Conservation (phyloP, 108 stramenopile species). For the Conticribra weissflogii region DNA sequence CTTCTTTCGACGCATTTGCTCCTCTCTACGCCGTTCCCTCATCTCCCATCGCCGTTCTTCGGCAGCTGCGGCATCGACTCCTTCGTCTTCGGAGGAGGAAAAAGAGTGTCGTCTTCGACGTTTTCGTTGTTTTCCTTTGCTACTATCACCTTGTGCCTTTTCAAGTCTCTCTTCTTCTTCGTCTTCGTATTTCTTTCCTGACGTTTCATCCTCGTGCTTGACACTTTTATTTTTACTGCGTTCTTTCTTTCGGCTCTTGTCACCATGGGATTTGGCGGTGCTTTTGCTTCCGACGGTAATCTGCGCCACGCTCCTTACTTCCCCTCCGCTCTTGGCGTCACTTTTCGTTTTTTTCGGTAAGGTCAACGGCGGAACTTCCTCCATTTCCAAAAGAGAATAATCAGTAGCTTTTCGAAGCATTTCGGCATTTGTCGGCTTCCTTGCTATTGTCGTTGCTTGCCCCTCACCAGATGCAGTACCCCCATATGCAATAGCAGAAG, state of each 20-base stretch:
- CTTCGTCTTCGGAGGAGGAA: slow-evolving; percentile 27
- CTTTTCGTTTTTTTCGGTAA: no score
- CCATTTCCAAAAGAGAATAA: slow-evolving; percentile 47
- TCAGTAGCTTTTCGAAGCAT: slow-evolving; percentile 41
- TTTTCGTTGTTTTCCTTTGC: slow-evolving; percentile 9
- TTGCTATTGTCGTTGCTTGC: background rate
- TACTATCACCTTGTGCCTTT: slow-evolving; percentile 3
- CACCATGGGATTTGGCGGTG: no score
- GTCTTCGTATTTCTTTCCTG: slow-evolving; percentile 9
- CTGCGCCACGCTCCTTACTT: no score
- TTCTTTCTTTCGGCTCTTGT: background rate
- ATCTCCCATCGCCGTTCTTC: slow-evolving; percentile 36
- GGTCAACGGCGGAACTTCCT: no score
- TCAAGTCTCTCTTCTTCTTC: slow-evolving; percentile 10
- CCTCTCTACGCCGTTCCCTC: slow-evolving; percentile 31
- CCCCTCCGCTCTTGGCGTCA: no score
- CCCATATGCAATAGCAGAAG: background rate
- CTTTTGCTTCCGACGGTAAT: background rate
- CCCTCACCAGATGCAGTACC: background rate
- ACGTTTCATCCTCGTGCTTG: background rate
- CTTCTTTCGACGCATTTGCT: slow-evolving; percentile 15
- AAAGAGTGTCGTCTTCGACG: slow-evolving; percentile 31
- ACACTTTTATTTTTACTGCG: background rate
- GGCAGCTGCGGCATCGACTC: slow-evolving; percentile 7
- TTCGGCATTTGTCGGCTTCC: slow-evolving; percentile 24